A percentile compares a stretch with the other conserved stretches of the same genome.
Evolutionary conservation across 192 early-diverging fungal genomes (phyloP).

Genomic region (Rhizophagus prolifer): DNA sequence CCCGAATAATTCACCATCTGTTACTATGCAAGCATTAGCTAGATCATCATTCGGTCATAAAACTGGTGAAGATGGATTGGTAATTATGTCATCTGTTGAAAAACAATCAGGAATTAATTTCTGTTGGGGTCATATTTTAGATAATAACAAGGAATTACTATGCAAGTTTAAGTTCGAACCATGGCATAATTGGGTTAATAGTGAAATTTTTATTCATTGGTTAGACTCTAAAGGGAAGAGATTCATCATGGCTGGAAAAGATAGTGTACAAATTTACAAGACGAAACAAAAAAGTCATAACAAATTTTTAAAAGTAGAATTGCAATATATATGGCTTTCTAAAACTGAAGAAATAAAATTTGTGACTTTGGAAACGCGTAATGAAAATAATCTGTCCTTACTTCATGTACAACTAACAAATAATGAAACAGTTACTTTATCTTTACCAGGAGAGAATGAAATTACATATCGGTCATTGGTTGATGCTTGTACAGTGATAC

Average conservation of each 20-base stretch:
- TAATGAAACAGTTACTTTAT: not conserved
- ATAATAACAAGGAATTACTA: not conserved
- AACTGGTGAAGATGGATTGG: not conserved
- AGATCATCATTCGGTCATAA: not conserved
- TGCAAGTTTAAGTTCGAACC: conserved; percentile 12
- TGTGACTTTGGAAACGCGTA: not conserved
- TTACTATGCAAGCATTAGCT: not conserved
- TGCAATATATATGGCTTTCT: not conserved
- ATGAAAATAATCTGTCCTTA: not conserved
- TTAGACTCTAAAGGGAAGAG: not conserved
- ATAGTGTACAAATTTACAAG: conserved; percentile 7
- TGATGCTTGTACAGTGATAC: not conserved
- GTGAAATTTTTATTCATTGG: not conserved
- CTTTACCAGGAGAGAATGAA: not conserved
- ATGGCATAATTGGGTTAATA: not conserved
- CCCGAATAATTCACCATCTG: not conserved
- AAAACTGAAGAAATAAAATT: not conserved
- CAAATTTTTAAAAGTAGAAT: not conserved
- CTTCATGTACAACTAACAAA: not conserved
- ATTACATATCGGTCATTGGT: not conserved
- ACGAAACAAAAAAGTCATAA: not conserved
- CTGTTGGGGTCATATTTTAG: not conserved
- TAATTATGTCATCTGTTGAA: not conserved
- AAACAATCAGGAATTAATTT: not conserved
- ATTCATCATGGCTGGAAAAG: not conserved